These are phyloP conservation scores for Stipa capillata DNA, from an alignment of 176 grass and related monocot species.

Conservation along the genomic window DNA sequence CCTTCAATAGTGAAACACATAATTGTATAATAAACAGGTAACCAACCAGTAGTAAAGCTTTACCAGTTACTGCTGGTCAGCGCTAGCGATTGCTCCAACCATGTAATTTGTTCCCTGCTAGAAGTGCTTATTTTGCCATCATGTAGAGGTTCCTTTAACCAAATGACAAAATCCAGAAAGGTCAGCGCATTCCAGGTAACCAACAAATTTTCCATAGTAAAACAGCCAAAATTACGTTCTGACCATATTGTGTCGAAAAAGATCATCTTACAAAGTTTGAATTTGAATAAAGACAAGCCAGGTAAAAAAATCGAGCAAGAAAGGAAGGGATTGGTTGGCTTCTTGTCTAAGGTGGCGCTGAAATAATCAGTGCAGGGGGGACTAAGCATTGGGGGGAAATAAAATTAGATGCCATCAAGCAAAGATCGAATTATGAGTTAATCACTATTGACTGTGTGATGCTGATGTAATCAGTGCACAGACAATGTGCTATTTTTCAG, in stretches of 20 bases:
- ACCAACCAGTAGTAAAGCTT: background rate
- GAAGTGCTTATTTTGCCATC: slow-evolving; percentile 25
- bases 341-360: background rate
- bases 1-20: background rate
- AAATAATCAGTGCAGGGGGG: background rate
- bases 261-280: background rate
- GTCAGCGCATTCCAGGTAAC: background rate
- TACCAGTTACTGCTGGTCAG: slow-evolving; percentile 33
- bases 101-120: slow-evolving; percentile 27
- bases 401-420: background rate
- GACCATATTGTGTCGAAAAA: background rate
- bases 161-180: background rate
- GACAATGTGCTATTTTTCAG: background rate
- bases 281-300: background rate
- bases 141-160: slow-evolving; percentile 35
- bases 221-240: background rate
- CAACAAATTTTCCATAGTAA: background rate
- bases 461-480: background rate
- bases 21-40: background rate
- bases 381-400: background rate
- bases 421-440: background rate
- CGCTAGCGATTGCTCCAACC: slow-evolving; percentile 27
- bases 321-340: background rate
- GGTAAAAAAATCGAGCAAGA: too few relatives aligned
- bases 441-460: background rate